Percentiles rank a stretch among this genome's conserved stretches.
These are phyloP conservation scores for Pythium grandisporangium DNA, from an alignment of 352 stramenopile species.

Conservation along the genomic window DNA sequence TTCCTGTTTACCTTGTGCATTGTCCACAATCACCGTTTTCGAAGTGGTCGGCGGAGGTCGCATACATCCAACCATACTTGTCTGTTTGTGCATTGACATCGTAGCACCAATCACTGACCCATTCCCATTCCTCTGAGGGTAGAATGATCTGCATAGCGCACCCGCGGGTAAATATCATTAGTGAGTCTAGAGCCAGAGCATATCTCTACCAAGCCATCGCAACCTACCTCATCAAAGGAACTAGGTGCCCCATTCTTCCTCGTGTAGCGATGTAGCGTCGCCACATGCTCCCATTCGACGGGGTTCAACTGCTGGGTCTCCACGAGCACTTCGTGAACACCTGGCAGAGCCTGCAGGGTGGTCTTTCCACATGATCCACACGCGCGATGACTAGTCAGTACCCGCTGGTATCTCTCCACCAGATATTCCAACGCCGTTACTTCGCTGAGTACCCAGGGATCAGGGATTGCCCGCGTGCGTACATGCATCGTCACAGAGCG, in stretches of 20 bases:
- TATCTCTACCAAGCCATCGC: not conserved
- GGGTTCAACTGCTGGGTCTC: constrained; percentile 40
- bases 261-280: constrained; percentile 16
- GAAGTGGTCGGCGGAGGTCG: constrained; percentile 18
- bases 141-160: constrained; percentile 23
- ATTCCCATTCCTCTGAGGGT: constrained; percentile 48
- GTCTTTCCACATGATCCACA: constrained; percentile 1
- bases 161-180: not conserved
- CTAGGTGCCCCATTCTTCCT: constrained; percentile 21
- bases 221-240: constrained; percentile 29
- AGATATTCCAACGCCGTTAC: constrained; percentile 44
- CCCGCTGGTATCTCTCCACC: constrained; percentile 50
- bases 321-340: constrained; percentile 40
- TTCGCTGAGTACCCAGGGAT: too few species aligned
- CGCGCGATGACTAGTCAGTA: constrained; percentile 13
- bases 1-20: too few species aligned
- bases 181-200: too few species aligned
- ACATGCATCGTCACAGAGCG: too few species aligned
- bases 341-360: not conserved
- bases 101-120: constrained; percentile 38
- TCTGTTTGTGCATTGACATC: constrained; percentile 41
- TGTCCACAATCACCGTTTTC: not conserved
- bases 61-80: constrained; percentile 47
- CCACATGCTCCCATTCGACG: constrained; percentile 14
- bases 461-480: too few species aligned